Conservation (phyloP, 225 moss, liverwort and hornwort genomes). For the Climacium dendroides region DNA sequence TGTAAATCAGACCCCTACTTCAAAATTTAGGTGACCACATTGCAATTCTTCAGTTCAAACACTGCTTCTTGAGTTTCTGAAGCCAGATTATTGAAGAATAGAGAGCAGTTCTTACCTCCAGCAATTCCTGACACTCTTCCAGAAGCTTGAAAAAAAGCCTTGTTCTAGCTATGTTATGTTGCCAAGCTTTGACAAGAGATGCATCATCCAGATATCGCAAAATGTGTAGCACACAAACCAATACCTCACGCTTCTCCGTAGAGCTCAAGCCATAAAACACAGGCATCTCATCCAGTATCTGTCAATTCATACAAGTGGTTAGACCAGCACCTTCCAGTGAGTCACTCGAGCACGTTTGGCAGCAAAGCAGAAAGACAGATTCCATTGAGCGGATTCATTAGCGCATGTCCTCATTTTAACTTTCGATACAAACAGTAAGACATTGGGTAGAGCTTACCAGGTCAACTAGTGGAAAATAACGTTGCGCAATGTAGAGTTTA, state of each 20-base stretch:
- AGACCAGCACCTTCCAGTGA: neutral
- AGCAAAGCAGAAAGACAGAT: neutral
- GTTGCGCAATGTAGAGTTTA: conserved; percentile 90
- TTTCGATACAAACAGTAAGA: neutral
- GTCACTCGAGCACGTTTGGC: neutral
- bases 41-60: neutral
- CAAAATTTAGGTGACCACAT: neutral
- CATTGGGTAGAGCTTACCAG: conserved; percentile 35
- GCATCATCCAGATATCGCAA: conserved; percentile 77
- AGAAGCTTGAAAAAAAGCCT: conserved; percentile 89
- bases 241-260: conserved; percentile 79
- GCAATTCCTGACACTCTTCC: conserved; percentile 81
- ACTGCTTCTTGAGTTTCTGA: neutral
- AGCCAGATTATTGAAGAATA: neutral
- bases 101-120: conserved; percentile 47
- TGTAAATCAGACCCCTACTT: neutral
- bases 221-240: conserved; percentile 83
- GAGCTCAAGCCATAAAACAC: conserved; percentile 71
- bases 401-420: neutral
- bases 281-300: conserved; percentile 96
- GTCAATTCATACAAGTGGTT: conserved; percentile 3
- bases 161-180: conserved; percentile 78
- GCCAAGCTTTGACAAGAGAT: conserved; percentile 88
- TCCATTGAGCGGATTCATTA: neutral
- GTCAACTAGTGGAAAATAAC: conserved; percentile 86